Evolutionary conservation across 768 basidiomycete species (phyloP).

Genomic region (Chiua virens): DNA sequence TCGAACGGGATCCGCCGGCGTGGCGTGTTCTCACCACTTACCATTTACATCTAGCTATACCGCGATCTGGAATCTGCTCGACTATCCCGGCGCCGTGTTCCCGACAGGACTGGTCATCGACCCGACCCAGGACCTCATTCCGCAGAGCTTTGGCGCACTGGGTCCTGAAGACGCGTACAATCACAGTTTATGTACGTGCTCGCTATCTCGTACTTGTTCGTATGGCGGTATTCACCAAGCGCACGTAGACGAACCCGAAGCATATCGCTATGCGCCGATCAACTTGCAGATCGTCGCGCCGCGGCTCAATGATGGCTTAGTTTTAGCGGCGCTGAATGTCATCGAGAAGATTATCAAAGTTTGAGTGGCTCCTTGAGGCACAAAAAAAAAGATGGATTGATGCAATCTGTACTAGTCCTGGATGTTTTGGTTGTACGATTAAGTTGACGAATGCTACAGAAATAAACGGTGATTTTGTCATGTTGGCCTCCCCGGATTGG

Average conservation of each 20-base stretch:
- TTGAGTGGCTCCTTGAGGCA: not conserved
- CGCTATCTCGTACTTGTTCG: not conserved
- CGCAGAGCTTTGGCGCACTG: slow-evolving; percentile 9
- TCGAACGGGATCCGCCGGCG: too few relatives aligned
- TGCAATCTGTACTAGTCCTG: too few relatives aligned
- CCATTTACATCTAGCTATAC: slow-evolving; percentile 39
- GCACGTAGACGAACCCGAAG: slow-evolving; percentile 20
- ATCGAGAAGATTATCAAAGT: slow-evolving; percentile 26
- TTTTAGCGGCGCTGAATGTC: slow-evolving; percentile 24
- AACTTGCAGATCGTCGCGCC: slow-evolving; percentile 23
- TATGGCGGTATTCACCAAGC: not conserved
- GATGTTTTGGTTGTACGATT: too few relatives aligned
- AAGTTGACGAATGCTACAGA: too few relatives aligned
- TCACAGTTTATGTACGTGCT: slow-evolving; percentile 16
- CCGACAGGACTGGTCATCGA: slow-evolving; percentile 39
- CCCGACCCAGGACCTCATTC: slow-evolving; percentile 22
- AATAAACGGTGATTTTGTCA: too few relatives aligned
- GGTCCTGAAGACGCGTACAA: slow-evolving; percentile 23
- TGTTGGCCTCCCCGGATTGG: too few relatives aligned
- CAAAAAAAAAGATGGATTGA: too few relatives aligned
- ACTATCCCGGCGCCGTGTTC: slow-evolving; percentile 45
- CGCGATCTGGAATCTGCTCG: slow-evolving; percentile 43
- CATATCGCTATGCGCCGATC: slow-evolving; percentile 18
- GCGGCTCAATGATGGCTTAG: slow-evolving; percentile 28
- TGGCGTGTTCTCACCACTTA: too few relatives aligned